These are phyloP conservation scores for Amylostereum areolatum DNA, from an alignment of 1,284 basidiomycete genomes.

Conservation along the genomic window DNA sequence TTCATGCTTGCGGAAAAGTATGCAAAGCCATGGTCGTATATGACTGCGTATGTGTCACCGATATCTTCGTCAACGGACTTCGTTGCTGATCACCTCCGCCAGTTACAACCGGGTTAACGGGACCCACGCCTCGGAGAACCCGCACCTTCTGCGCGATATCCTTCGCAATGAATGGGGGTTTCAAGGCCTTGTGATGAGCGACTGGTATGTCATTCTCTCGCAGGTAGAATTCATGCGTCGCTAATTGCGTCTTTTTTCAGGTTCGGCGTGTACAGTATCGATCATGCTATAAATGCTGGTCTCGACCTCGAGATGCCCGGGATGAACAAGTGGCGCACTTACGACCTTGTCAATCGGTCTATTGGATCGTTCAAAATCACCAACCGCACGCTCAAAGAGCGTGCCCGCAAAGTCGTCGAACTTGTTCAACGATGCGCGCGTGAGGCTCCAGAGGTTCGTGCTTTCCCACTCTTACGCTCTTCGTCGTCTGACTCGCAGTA, in stretches of 20 bases:
- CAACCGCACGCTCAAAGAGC: constrained; percentile 45
- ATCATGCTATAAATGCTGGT: constrained; percentile 55
- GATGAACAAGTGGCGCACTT: constrained; percentile 56
- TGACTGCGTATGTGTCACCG: constrained; percentile 44
- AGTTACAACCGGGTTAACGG: constrained; percentile 66
- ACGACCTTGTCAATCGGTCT: constrained; percentile 46
- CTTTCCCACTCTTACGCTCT: neutral
- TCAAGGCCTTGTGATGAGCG: constrained; percentile 58
- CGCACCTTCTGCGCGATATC: constrained; percentile 46
- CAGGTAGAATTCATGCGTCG: constrained; percentile 2
- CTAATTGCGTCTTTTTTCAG: constrained; percentile 23
- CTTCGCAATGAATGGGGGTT: constrained; percentile 67
- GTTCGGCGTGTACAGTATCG: constrained; percentile 60
- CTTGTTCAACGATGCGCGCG: constrained; percentile 56
- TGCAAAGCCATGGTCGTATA: constrained; percentile 55
- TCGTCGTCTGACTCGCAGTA: neutral
- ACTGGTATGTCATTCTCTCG: constrained; percentile 39
- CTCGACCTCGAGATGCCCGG: constrained; percentile 71
- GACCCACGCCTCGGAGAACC: constrained; percentile 58
- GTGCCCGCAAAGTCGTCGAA: constrained; percentile 46
- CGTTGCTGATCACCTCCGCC: neutral
- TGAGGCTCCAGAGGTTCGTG: constrained; percentile 34
- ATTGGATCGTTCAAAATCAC: constrained; percentile 54
- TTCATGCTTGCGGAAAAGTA: constrained; percentile 63
- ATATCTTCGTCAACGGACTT: constrained; percentile 4